These are phyloP conservation scores for Microthyrium microscopicum DNA, from an alignment of 2,329 filamentous ascomycete genomes.

Conservation along the genomic window DNA sequence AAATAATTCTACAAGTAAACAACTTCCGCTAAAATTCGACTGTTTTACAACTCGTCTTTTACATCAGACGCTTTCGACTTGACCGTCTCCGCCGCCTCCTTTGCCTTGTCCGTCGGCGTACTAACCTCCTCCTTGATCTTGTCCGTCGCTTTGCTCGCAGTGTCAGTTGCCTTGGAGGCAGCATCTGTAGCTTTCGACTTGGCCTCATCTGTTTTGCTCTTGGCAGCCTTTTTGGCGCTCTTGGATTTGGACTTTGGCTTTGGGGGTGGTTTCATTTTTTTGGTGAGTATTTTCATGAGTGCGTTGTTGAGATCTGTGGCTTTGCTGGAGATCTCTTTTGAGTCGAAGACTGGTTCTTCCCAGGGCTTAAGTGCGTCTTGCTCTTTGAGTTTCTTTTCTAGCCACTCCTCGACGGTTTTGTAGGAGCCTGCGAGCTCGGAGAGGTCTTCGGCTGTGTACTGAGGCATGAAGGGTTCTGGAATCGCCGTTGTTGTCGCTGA, in stretches of 20 bases:
- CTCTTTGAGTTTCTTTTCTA: conserved; percentile 50
- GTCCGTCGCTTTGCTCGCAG: conserved; percentile 14
- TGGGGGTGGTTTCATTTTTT: conserved; percentile 38
- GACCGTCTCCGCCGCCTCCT: conserved; percentile 1
- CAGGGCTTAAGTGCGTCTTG: conserved; percentile 54
- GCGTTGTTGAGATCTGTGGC: conserved; percentile 55
- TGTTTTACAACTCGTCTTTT: conserved; percentile 7
- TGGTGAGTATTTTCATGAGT: conserved; percentile 53
- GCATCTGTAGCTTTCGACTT: conserved; percentile 17
- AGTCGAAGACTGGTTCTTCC: conserved; percentile 58
- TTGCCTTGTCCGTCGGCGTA: conserved; percentile 5
- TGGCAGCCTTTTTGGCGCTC: no score
- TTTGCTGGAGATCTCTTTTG: conserved; percentile 54
- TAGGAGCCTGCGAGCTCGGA: conserved; percentile 45
- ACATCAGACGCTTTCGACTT: neutral
- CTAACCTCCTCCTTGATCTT: conserved; percentile 17
- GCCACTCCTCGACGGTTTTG: conserved; percentile 52
- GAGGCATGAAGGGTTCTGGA: conserved; percentile 38
- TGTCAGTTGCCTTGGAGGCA: conserved; percentile 13
- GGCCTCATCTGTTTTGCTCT: conserved; percentile 9
- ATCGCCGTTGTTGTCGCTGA: conserved; percentile 24
- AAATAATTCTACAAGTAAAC: no score
- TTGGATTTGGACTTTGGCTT: conserved; percentile 20
- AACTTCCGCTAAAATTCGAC: no score
- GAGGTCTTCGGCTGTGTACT: conserved; percentile 61